These are phyloP conservation scores for Coriolopsis trogii DNA, from an alignment of 1,284 basidiomycete genomes.

Conservation along the genomic window DNA sequence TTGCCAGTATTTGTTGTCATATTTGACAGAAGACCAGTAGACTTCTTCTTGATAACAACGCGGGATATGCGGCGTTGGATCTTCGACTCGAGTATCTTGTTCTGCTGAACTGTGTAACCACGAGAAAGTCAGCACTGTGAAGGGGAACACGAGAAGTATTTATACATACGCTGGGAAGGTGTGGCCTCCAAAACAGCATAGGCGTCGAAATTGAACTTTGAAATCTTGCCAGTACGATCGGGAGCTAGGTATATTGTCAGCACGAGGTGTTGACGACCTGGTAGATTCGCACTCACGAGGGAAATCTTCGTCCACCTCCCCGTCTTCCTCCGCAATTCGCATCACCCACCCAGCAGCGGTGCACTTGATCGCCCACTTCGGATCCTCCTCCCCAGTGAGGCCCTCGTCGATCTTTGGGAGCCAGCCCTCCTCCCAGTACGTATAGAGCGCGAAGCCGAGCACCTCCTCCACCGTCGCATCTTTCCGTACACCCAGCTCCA, in stretches of 20 bases:
- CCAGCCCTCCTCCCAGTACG: conserved; percentile 89
- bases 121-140: not conserved
- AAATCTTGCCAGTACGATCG: conserved; percentile 83
- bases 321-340: conserved; percentile 95
- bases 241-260: conserved; percentile 62
- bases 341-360: conserved; percentile 92
- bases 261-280: not conserved
- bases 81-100: conserved; percentile 73
- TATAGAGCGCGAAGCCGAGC: conserved; percentile 91
- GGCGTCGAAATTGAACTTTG: conserved; percentile 89
- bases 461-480: conserved; percentile 96
- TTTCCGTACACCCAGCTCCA: conserved; percentile 76
- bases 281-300: conserved; percentile 70
- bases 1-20: conserved; percentile 15
- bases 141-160: not conserved
- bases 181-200: conserved; percentile 87
- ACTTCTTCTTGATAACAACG: conserved; percentile 63
- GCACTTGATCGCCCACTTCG: conserved; percentile 60
- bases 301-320: conserved; percentile 98
- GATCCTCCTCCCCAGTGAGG: conserved; percentile 59
- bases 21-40: conserved; percentile 31
- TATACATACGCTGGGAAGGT: conserved; percentile 68
- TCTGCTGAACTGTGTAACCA: conserved; percentile 72
- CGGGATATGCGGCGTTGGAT: conserved; percentile 79
- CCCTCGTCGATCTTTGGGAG: conserved; percentile 77